phyloP scores from a whole-genome alignment of 1,139 yeast genomes.

The Schwanniomyces etchellsii region DNA sequence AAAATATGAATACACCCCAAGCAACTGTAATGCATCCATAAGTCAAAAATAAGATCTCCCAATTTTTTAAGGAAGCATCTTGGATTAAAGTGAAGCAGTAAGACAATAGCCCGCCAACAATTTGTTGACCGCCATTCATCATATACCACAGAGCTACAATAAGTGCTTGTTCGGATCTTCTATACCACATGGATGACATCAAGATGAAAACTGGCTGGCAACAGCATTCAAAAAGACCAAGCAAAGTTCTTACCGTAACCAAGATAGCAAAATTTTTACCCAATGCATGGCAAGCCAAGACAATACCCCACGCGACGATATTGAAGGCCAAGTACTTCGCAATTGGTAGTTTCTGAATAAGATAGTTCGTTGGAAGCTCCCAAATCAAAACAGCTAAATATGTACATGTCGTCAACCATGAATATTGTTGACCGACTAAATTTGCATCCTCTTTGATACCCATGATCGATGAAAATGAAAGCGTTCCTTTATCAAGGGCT shows the following conservation, averaged over 20 bases:
- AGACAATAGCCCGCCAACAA: slow-evolving; percentile 35
- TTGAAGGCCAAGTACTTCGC: slow-evolving; percentile 21
- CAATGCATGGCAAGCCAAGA: slow-evolving; percentile 19
- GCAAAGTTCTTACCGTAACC: slow-evolving; percentile 24
- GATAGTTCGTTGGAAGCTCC: slow-evolving; percentile 27
- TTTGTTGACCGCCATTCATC: slow-evolving; percentile 36
- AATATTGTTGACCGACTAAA: slow-evolving; percentile 25
- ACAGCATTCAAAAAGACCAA: slow-evolving; percentile 32
- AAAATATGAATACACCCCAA: slow-evolving; percentile 24
- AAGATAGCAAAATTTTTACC: slow-evolving; percentile 25
- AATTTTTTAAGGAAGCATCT: slow-evolving; percentile 14
- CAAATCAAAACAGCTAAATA: slow-evolving; percentile 33
- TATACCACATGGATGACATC: slow-evolving; percentile 39
- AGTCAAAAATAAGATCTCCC: slow-evolving; percentile 35
- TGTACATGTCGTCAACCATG: slow-evolving; percentile 26
- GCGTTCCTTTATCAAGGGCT: slow-evolving; percentile 29
- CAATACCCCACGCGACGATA: slow-evolving; percentile 28
- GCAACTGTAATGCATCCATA: slow-evolving; percentile 31
- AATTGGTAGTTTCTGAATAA: slow-evolving; percentile 22
- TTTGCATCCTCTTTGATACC: slow-evolving; percentile 31
- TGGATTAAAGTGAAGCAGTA: slow-evolving; percentile 36
- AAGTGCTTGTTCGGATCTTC: slow-evolving; percentile 30
- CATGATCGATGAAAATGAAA: slow-evolving; percentile 38
- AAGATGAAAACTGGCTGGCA: slow-evolving; percentile 41
- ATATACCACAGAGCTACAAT: slow-evolving; percentile 34